These are phyloP conservation scores for Botryosphaeria dothidea DNA, from an alignment of 2,329 filamentous ascomycete genomes.

Conservation along the genomic window DNA sequence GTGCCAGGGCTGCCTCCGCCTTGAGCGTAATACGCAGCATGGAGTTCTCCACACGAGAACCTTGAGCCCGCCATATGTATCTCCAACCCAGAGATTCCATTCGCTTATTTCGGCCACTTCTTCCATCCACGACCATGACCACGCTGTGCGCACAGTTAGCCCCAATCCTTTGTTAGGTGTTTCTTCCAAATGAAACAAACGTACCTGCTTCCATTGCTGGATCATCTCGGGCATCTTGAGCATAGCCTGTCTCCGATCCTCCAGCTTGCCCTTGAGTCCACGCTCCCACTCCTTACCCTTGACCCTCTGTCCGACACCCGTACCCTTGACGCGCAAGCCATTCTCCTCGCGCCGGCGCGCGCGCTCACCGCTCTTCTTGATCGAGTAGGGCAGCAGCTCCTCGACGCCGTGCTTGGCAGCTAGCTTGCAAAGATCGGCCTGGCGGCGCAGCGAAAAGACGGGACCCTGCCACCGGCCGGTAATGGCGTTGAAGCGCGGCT, in stretches of 20 bases:
- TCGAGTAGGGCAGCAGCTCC: conserved; percentile 73
- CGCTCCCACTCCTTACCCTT: conserved; percentile 96
- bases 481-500: conserved; percentile 71
- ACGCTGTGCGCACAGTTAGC: conserved; percentile 52
- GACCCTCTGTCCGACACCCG: conserved; percentile 86
- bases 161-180: too few species aligned
- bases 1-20: not conserved
- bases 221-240: conserved; percentile 91
- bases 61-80: not conserved
- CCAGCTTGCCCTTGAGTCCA: conserved; percentile 78
- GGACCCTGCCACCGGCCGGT: conserved; percentile 86
- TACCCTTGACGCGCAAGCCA: conserved; percentile 85
- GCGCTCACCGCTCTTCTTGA: conserved; percentile 73
- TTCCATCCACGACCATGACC: conserved; percentile 75
- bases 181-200: too few species aligned
- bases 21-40: not conserved
- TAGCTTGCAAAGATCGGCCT: conserved; percentile 88
- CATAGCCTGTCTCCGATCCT: conserved; percentile 89
- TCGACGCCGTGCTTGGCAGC: conserved; percentile 77
- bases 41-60: not conserved
- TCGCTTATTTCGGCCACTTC: conserved; percentile 65
- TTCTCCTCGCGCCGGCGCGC: conserved; percentile 62
- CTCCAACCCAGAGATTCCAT: not conserved
- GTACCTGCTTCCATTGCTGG: conserved; percentile 87
- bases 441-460: conserved; percentile 77